phyloP scores from a whole-genome alignment of 495 filamentous ascomycete genomes.

The Aspergillus avenaceus region DNA sequence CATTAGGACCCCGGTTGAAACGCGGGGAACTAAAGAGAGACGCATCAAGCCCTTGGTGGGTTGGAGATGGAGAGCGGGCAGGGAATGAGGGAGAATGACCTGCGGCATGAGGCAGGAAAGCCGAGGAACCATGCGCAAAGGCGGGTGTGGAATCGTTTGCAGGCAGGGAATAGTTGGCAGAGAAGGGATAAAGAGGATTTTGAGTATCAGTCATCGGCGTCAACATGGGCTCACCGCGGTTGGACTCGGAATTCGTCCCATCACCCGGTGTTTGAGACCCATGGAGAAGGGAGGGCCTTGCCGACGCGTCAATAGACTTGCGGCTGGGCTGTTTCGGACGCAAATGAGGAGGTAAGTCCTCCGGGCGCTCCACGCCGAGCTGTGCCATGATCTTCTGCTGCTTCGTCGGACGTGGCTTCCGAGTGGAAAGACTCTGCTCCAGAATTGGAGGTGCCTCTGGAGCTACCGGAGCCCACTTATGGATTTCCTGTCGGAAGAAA shows the following conservation, averaged over 20 bases:
- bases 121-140: conserved; percentile 35
- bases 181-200: conserved; percentile 35
- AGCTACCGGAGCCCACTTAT: conserved; percentile 93
- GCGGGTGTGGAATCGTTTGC: conserved; percentile 36
- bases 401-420: conserved; percentile 96
- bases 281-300: conserved; percentile 26
- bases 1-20: conserved; percentile 29
- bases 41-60: conserved; percentile 29
- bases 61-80: conserved; percentile 35
- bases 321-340: conserved; percentile 67
- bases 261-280: conserved; percentile 23
- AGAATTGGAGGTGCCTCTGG: conserved; percentile 76
- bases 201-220: conserved; percentile 31
- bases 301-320: conserved; percentile 34
- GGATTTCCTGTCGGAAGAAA: conserved; percentile 92
- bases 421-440: conserved; percentile 83
- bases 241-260: conserved; percentile 14
- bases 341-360: conserved; percentile 78
- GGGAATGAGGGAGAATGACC: conserved; percentile 39
- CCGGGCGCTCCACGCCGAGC: conserved; percentile 78
- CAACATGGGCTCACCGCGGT: conserved; percentile 31
- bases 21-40: conserved; percentile 40
- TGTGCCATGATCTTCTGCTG: conserved; percentile 92
- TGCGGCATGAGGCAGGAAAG: conserved; percentile 38
- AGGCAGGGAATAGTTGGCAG: conserved; percentile 38